Evolutionary conservation across 129 eudicot genomes (phyloP).

Genomic region (Sambucus nigra): DNA sequence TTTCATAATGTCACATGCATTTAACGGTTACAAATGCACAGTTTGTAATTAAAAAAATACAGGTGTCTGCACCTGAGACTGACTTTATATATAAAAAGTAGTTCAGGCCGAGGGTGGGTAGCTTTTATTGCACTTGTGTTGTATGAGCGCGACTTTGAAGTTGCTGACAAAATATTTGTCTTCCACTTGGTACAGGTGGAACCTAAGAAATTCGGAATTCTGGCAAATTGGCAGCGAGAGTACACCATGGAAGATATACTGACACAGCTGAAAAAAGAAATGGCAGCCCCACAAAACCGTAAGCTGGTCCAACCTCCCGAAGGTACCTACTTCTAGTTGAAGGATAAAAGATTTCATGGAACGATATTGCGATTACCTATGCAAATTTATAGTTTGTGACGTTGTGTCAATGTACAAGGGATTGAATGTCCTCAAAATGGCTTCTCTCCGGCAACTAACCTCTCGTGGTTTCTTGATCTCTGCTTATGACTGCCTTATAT

Average conservation of each 20-base stretch:
- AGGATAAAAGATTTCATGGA: too few species aligned
- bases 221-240: slow-evolving; percentile 32
- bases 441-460: background rate
- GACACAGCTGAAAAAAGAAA: slow-evolving; percentile 30
- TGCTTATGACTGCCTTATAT: background rate
- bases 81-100: too few species aligned
- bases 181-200: slow-evolving; percentile 18
- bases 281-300: slow-evolving; percentile 33
- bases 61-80: too few species aligned
- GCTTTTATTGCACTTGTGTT: too few species aligned
- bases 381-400: background rate
- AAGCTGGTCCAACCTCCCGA: slow-evolving; percentile 38
- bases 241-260: slow-evolving; percentile 33
- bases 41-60: too few species aligned
- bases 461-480: slow-evolving; percentile 1
- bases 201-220: slow-evolving; percentile 26
- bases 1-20: too few species aligned
- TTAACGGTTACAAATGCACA: too few species aligned
- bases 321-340: slow-evolving; percentile 25
- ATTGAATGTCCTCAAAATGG: background rate
- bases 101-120: too few species aligned
- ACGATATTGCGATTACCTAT: too few species aligned
- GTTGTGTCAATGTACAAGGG: background rate
- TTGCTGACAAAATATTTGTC: too few species aligned
- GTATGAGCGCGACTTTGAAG: too few species aligned